phyloP scores from a whole-genome alignment of 1,139 yeast species.

The Meyerozyma elateridarum region DNA sequence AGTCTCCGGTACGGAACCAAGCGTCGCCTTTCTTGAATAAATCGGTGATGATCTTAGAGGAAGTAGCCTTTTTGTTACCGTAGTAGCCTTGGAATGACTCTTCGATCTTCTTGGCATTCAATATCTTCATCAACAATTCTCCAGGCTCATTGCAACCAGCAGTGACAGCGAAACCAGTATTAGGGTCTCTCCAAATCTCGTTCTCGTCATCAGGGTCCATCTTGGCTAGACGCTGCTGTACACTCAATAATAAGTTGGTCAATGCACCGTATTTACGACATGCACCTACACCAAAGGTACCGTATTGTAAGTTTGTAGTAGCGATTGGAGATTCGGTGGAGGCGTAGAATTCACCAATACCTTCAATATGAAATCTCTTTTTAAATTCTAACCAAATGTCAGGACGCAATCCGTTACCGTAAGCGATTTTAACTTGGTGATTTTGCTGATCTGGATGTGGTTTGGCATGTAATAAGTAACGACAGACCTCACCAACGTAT shows the following conservation, averaged over 20 bases:
- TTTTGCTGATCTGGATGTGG: constrained; percentile 59
- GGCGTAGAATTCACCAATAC: constrained; percentile 89
- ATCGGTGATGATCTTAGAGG: constrained; percentile 64
- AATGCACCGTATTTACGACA: constrained; percentile 78
- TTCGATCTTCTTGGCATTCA: constrained; percentile 58
- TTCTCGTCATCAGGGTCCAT: constrained; percentile 83
- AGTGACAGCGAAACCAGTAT: constrained; percentile 51
- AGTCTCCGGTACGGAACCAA: constrained; percentile 86
- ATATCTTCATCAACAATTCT: constrained; percentile 74
- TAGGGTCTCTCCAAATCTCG: constrained; percentile 64
- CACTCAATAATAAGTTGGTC: constrained; percentile 49
- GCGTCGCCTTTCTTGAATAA: constrained; percentile 88
- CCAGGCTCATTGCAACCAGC: constrained; percentile 65
- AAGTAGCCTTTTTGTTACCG: constrained; percentile 75
- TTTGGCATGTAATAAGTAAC: constrained; percentile 72
- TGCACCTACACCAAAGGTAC: constrained; percentile 84
- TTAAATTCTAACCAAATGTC: constrained; percentile 88
- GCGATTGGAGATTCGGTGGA: constrained; percentile 93
- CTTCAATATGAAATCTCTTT: constrained; percentile 65
- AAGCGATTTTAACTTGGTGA: constrained; percentile 68
- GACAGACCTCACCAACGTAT: constrained; percentile 94
- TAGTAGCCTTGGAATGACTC: constrained; percentile 87
- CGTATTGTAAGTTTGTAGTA: constrained; percentile 74
- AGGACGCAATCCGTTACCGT: constrained; percentile 90
- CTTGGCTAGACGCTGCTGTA: constrained; percentile 58